phyloP scores from a whole-genome alignment of 768 basidiomycete genomes.

The Mycena epipterygia region DNA sequence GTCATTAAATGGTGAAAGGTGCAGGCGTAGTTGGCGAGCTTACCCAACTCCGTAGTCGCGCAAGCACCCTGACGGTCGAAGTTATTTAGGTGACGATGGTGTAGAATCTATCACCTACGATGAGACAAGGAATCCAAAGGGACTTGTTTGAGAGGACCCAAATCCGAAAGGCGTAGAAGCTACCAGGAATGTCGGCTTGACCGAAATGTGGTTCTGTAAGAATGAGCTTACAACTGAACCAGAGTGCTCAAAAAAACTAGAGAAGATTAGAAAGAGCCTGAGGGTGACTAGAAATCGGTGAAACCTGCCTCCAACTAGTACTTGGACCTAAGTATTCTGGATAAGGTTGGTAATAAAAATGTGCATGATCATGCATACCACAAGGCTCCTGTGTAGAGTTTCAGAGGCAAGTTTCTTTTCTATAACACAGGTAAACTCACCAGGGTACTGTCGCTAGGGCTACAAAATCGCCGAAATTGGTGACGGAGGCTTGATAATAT shows the following conservation, averaged over 20 bases:
- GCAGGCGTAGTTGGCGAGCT: too few species aligned
- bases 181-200: neutral
- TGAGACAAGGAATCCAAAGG: neutral
- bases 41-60: neutral
- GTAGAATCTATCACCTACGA: neutral
- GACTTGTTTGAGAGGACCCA: neutral
- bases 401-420: neutral
- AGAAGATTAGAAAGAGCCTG: neutral
- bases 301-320: neutral
- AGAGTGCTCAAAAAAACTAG: neutral
- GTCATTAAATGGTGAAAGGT: too few species aligned
- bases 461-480: neutral
- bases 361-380: neutral
- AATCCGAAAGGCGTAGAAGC: slow-evolving; percentile 2
- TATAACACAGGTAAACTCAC: neutral
- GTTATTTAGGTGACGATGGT: neutral
- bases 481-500: neutral
- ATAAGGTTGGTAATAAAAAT: neutral
- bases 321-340: neutral
- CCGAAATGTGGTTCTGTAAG: too few species aligned
- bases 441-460: neutral
- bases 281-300: neutral
- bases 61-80: neutral
- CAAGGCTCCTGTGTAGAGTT: neutral
- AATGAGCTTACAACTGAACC: neutral